A percentile compares a stretch with the other conserved stretches of the same genome.
Evolutionary conservation across 164 flowering plant genomes (phyloP).

Genomic region (Platanus orientalis): DNA sequence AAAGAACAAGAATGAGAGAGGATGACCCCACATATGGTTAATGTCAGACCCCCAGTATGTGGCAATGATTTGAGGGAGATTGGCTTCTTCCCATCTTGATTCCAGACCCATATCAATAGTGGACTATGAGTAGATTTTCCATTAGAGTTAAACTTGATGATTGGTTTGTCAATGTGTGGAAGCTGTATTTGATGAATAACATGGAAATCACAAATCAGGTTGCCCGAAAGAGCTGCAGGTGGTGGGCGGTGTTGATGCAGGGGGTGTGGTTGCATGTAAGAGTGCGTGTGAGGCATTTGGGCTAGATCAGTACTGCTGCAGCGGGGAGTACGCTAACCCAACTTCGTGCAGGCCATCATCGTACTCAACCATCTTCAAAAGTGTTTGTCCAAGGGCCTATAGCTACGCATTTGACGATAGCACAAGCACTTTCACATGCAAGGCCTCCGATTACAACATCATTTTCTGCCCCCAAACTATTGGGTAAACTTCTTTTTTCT

Average conservation of each 20-base stretch:
- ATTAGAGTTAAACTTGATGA: too few species aligned
- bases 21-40: too few species aligned
- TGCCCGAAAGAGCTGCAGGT: conserved; percentile 87
- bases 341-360: conserved; percentile 58
- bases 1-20: too few species aligned
- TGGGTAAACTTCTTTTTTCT: conserved; percentile 28
- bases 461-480: conserved; percentile 57
- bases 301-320: conserved; percentile 78
- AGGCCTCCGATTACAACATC: conserved; percentile 55
- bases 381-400: conserved; percentile 79
- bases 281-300: conserved; percentile 86
- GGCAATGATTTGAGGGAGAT: too few species aligned
- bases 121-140: too few species aligned
- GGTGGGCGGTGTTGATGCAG: conserved; percentile 24
- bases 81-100: too few species aligned
- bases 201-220: conserved; percentile 27
- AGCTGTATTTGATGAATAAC: not conserved
- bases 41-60: too few species aligned
- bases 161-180: too few species aligned
- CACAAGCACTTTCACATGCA: conserved; percentile 86
- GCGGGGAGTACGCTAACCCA: conserved; percentile 72
- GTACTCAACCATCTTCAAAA: conserved; percentile 67
- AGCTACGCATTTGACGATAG: conserved; percentile 87
- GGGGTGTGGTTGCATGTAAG: conserved; percentile 66
- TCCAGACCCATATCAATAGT: too few species aligned